phyloP scores from a whole-genome alignment of 495 filamentous ascomycete genomes.

The Trichocladium antarcticum region DNA sequence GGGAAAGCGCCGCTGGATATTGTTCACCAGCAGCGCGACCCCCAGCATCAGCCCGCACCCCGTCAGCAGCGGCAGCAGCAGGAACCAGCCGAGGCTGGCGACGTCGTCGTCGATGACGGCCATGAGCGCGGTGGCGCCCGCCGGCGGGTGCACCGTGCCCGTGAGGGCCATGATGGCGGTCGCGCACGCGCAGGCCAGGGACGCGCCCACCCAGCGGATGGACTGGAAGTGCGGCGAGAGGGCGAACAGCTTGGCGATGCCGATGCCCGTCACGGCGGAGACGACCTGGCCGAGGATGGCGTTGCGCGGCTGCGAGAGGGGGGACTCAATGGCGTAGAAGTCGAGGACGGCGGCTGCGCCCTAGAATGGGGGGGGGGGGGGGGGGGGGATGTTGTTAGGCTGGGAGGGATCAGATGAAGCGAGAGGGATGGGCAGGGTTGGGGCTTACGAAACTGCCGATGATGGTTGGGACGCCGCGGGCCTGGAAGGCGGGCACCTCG shows the following conservation, averaged over 20 bases:
- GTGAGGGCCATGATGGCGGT: slow-evolving; percentile 66
- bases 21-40: slow-evolving; percentile 61
- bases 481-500: slow-evolving; percentile 28
- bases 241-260: slow-evolving; percentile 57
- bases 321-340: slow-evolving; percentile 65
- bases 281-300: slow-evolving; percentile 61
- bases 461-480: slow-evolving; percentile 36
- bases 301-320: slow-evolving; percentile 75
- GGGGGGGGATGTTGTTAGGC: background rate
- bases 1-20: slow-evolving; percentile 65
- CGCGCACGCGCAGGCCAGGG: slow-evolving; percentile 57
- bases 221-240: slow-evolving; percentile 42
- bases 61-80: slow-evolving; percentile 57
- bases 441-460: slow-evolving; percentile 41
- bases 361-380: slow-evolving; percentile 25
- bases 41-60: slow-evolving; percentile 53
- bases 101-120: slow-evolving; percentile 52
- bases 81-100: slow-evolving; percentile 56
- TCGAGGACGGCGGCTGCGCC: slow-evolving; percentile 69
- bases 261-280: slow-evolving; percentile 54
- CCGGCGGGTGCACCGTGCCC: slow-evolving; percentile 74
- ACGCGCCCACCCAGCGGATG: slow-evolving; percentile 55
- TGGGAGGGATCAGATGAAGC: too few species aligned
- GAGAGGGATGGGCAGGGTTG: too few species aligned
- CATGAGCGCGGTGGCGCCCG: slow-evolving; percentile 75